Base-by-base conservation (phyloP, 2,329 filamentous ascomycete genomes). In the Byssoonygena ceratinophila region DNA sequence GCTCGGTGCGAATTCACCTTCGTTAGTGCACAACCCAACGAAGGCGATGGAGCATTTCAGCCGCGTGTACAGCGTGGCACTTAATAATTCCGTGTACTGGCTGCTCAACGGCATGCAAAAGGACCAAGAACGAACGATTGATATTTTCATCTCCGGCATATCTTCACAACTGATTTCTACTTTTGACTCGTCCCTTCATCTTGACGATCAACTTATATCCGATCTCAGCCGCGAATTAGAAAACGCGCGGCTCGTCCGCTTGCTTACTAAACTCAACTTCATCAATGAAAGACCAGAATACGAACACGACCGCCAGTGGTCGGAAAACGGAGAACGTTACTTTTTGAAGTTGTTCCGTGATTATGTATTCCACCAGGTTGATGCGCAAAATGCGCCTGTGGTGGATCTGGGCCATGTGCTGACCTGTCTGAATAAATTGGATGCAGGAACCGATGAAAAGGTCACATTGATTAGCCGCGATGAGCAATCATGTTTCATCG, bases 331-430 rank as follows among this genome's bases (percentile, higher is more conserved):
- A 23, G 88, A 95, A 62, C 81, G 90, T 25, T 97, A 95, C 66
- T 85, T 87, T 65, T 76, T 98, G 58, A 96, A 95, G 70, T 78
- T 98, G 7, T 97, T 97, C 74, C 81, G 92, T 46, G 92, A 98
- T 69, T 97, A 94, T 62, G 87, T 96, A 37, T 98, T 97, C 71
- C 92, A 98, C 67, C 90, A 94, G 63, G 89, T 96, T 11, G 89
- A 97, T 65, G 78, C 80, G 27, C 82, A 87, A 53, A 89, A 88
- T 12, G 84, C 86, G 50, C 85, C 92, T 0, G 84, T 90, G 1
- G 76, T 94, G 4, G 87, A 96, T 64, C 74, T 96, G 54, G 91
- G 85, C 2, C 90, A 97, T 70, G 87, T 97, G 58, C 68, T 98
- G 43, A 80, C 78, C 23, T 91, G 85, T 63, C 71, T 98, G 59